Evolutionary conservation across 768 basidiomycete species (phyloP).

Genomic region (Tulasnella calospora): DNA sequence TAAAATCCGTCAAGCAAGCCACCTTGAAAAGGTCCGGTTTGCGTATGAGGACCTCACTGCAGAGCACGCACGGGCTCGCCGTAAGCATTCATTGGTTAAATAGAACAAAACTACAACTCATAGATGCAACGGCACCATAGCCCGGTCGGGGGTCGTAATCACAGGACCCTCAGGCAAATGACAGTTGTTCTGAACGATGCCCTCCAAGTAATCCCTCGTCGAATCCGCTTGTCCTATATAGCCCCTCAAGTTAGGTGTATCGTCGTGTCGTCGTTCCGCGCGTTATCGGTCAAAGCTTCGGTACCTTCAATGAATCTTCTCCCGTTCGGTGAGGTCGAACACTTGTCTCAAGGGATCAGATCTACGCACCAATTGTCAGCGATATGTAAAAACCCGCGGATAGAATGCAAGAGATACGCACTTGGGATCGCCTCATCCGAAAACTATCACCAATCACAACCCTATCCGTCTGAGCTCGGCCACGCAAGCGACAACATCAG

Average conservation of each 20-base stretch:
- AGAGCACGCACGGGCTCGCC: not conserved
- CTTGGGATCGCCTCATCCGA: slow-evolving; percentile 99
- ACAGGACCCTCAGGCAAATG: slow-evolving; percentile 55
- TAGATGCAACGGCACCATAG: no score
- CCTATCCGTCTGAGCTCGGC: slow-evolving; percentile 87
- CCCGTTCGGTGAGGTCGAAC: slow-evolving; percentile 95
- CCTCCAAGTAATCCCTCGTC: slow-evolving; percentile 88
- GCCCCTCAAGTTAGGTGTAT: slow-evolving; percentile 97
- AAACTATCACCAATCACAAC: slow-evolving; percentile 95
- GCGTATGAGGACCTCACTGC: not conserved
- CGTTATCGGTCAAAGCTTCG: slow-evolving; percentile 96
- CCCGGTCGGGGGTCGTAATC: no score
- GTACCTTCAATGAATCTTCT: slow-evolving; percentile 99
- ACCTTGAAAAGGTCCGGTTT: not conserved
- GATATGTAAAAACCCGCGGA: not conserved
- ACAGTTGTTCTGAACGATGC: slow-evolving; percentile 92
- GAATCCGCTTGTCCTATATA: slow-evolving; percentile 97
- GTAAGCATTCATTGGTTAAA: not conserved
- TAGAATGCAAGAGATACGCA: slow-evolving; percentile 37
- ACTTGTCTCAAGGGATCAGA: slow-evolving; percentile 79
- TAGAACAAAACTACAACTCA: no score
- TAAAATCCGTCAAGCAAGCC: not conserved
- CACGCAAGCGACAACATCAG: slow-evolving; percentile 54
- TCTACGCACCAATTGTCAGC: slow-evolving; percentile 41
- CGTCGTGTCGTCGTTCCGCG: slow-evolving; percentile 93